phyloP scores from a whole-genome alignment of 352 stramenopile genomes.

The Phytopythium boreale region DNA sequence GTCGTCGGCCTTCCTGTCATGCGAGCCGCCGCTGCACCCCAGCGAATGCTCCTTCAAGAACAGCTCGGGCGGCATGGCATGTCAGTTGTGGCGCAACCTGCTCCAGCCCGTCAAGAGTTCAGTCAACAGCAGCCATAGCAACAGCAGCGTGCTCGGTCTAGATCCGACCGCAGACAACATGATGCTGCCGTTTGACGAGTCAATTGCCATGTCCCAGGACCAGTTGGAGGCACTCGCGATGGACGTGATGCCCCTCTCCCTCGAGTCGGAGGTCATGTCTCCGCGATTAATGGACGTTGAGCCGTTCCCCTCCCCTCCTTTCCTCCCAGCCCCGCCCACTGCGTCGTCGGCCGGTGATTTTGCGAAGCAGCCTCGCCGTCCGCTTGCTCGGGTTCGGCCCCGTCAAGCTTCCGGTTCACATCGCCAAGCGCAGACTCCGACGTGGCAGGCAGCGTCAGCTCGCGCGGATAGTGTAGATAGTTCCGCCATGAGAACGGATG shows the following conservation, averaged over 20 bases:
- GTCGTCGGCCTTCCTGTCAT: conserved; percentile 29
- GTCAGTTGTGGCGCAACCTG: conserved; percentile 3
- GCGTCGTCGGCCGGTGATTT: background rate
- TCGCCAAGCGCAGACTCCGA: background rate
- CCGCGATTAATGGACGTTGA: conserved; percentile 5
- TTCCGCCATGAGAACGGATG: background rate
- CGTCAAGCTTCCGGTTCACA: background rate
- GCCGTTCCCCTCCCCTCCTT: background rate
- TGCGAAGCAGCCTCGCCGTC: background rate
- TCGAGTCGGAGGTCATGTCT: conserved; percentile 26
- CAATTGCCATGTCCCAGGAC: conserved; percentile 11
- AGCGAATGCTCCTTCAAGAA: background rate
- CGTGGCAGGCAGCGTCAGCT: background rate
- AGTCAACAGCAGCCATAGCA: conserved; percentile 6
- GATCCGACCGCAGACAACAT: conserved; percentile 3
- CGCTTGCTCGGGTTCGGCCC: background rate
- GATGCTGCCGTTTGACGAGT: conserved; percentile 12
- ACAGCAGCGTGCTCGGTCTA: conserved; percentile 7
- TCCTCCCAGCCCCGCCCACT: background rate
- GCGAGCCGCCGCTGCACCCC: background rate
- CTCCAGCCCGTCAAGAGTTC: background rate
- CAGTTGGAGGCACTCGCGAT: conserved; percentile 34
- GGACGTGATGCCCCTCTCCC: conserved; percentile 28
- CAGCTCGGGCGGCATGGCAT: background rate
- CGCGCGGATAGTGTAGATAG: background rate